These are phyloP conservation scores for Hordeum marinum DNA, from an alignment of 176 grass and related monocot genomes.

Conservation along the genomic window DNA sequence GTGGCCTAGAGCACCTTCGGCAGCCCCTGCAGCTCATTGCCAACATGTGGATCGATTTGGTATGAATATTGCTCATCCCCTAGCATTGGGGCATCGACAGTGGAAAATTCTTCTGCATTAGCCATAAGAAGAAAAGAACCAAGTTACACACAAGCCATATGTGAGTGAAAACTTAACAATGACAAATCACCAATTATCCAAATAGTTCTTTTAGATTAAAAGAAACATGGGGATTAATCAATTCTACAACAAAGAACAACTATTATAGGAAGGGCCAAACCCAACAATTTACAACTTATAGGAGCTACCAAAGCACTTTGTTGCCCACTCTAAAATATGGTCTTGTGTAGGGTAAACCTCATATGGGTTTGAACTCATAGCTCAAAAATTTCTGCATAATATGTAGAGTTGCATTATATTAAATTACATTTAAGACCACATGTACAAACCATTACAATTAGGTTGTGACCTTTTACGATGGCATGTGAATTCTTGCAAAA, in stretches of 20 bases:
- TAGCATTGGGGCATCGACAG: conserved; percentile 17
- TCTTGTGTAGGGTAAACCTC: background rate
- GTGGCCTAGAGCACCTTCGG: conserved; percentile 28
- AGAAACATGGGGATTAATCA: background rate
- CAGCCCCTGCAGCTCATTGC: background rate
- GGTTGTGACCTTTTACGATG: background rate
- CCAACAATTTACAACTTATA: background rate
- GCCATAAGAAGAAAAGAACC: background rate
- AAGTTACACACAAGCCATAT: conserved; percentile 1
- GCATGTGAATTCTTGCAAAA: background rate
- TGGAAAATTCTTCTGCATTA: conserved; percentile 27
- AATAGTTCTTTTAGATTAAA: background rate
- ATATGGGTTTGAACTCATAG: background rate
- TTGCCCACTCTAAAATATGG: background rate
- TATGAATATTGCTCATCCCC: conserved; percentile 21
- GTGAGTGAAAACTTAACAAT: background rate
- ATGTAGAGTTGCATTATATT: background rate
- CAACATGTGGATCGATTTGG: background rate
- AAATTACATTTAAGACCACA: conserved; percentile 5
- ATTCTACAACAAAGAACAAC: background rate
- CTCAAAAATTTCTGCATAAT: conserved; percentile 3
- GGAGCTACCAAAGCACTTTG: background rate
- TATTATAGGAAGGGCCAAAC: background rate
- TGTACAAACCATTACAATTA: background rate
- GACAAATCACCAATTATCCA: background rate